Conservation (phyloP, 106 monocot species). For the Dendrobium chrysotoxum region DNA sequence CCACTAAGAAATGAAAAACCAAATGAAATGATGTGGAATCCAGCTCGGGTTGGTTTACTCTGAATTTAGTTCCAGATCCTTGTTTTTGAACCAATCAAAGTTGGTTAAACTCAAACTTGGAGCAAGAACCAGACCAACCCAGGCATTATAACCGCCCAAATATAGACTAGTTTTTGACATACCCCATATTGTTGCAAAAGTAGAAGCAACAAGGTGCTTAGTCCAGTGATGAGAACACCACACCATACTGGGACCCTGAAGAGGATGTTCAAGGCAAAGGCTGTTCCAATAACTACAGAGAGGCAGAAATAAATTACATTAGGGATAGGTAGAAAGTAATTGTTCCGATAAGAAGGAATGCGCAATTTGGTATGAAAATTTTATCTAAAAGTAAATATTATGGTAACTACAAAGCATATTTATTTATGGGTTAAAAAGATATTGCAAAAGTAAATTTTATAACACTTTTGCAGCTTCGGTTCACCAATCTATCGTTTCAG, state of each 20-base stretch:
- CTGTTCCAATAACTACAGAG: constrained; percentile 86
- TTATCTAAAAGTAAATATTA: background rate
- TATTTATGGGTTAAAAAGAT: background rate
- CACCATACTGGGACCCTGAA: constrained; percentile 84
- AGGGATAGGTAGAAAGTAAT: background rate
- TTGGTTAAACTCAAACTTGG: background rate
- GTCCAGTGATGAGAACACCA: constrained; percentile 86
- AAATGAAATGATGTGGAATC: background rate
- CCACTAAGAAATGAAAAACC: background rate
- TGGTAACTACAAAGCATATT: background rate
- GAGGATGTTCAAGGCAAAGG: constrained; percentile 93
- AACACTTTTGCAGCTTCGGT: background rate
- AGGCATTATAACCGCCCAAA: background rate
- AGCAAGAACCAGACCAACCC: background rate
- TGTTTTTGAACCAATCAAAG: background rate
- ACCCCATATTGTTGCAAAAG: constrained; percentile 96
- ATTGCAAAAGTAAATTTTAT: background rate
- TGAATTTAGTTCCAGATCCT: background rate
- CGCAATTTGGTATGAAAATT: background rate
- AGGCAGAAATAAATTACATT: background rate
- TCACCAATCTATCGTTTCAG: background rate
- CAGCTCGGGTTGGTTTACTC: background rate
- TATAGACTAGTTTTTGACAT: constrained; percentile 17
- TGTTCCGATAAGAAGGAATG: background rate
- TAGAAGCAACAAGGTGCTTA: constrained; percentile 81